phyloP scores from a whole-genome alignment of 2,329 filamentous ascomycete genomes.

The Hymenoscyphus fraxineus region DNA sequence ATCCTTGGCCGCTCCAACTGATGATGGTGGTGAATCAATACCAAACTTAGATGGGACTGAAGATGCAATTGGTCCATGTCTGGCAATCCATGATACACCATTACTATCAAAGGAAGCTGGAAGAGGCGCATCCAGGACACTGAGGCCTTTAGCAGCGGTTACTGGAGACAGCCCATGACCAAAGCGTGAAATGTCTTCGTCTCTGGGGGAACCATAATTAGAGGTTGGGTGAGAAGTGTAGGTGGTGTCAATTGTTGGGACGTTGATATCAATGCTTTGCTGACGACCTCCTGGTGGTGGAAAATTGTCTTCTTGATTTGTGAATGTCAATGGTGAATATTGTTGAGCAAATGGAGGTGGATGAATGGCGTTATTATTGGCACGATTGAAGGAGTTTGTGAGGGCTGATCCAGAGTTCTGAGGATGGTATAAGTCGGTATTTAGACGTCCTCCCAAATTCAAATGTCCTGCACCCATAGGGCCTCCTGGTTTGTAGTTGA shows the following conservation, averaged over 20 bases:
- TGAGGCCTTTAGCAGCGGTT: conserved; percentile 66
- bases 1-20: conserved; percentile 61
- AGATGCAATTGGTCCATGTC: conserved; percentile 84
- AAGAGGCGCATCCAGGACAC: conserved; percentile 87
- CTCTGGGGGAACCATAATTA: conserved; percentile 78
- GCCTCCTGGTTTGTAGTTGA: conserved; percentile 65
- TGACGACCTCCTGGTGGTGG: conserved; percentile 21
- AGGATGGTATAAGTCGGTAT: conserved; percentile 60
- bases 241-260: conserved; percentile 53
- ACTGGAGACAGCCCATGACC: conserved; percentile 77
- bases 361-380: conserved; percentile 41
- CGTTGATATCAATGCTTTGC: conserved; percentile 47
- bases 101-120: conserved; percentile 96
- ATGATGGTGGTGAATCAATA: conserved; percentile 78
- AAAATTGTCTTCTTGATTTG: conserved; percentile 52
- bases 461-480: conserved; percentile 53
- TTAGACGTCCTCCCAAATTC: conserved; percentile 64
- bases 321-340: conserved; percentile 42
- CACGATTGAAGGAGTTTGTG: conserved; percentile 69
- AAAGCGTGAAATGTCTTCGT: conserved; percentile 56
- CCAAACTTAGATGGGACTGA: conserved; percentile 92
- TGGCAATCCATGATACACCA: conserved; percentile 85
- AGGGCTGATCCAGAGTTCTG: conserved; percentile 71
- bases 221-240: conserved; percentile 49
- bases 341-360: conserved; percentile 36